phyloP scores from a whole-genome alignment of 371 early-diverging fungal species.

The Lichtheimia ornata region DNA sequence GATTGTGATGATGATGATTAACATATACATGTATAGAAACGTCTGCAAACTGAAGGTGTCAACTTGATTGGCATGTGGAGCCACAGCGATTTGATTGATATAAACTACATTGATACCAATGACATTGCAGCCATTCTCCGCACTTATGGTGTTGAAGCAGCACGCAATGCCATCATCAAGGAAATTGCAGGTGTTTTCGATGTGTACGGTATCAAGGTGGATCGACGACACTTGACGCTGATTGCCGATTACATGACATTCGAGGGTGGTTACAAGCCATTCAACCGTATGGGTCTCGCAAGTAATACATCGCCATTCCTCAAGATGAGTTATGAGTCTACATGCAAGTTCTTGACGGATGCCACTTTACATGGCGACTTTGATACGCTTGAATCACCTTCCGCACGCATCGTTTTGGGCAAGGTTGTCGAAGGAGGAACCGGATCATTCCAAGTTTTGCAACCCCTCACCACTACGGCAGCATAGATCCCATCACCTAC shows the following conservation, averaged over 20 bases:
- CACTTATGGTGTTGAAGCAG: conserved; percentile 99
- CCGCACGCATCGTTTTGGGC: conserved; percentile 93
- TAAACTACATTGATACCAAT: conserved; percentile 92
- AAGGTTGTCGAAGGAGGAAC: conserved; percentile 94
- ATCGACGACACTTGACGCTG: conserved; percentile 94
- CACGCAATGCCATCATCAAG: conserved; percentile 91
- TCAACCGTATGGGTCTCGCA: conserved; percentile 93
- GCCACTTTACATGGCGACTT: conserved; percentile 87
- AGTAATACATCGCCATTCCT: conserved; percentile 93
- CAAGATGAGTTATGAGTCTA: conserved; percentile 98
- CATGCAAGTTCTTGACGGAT: conserved; percentile 91
- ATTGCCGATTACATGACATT: conserved; percentile 99
- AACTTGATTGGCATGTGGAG: conserved; percentile 94
- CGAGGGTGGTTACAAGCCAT: conserved; percentile 97
- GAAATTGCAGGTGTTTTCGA: conserved; percentile 97
- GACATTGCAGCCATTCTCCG: conserved; percentile 93
- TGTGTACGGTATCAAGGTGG: conserved; percentile 97
- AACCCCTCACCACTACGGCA: conserved; percentile 45
- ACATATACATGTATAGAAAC: conserved; percentile 29
- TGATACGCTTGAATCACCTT: conserved; percentile 89
- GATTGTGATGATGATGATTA: conserved; percentile 13
- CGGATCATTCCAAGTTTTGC: conserved; percentile 89
- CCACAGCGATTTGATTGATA: conserved; percentile 73
- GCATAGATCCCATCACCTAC: conserved; percentile 4
- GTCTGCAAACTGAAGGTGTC: conserved; percentile 88